Evolutionary conservation across 2,329 filamentous ascomycete genomes (phyloP), one percentile per base, ranked within the genome.

Genomic region (Dendrostoma leiphaemia): DNA sequence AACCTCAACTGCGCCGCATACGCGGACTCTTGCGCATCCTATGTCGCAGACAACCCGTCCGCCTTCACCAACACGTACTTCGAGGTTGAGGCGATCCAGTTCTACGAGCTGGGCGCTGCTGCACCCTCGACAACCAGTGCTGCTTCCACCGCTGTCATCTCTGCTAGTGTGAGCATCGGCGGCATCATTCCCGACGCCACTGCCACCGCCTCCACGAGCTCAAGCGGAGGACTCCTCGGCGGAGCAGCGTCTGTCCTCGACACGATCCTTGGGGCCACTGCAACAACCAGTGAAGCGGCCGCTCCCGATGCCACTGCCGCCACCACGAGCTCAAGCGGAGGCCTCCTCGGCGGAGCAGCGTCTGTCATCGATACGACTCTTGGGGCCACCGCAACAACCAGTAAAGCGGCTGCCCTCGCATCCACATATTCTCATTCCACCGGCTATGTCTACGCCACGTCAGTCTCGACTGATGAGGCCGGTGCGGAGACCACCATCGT

Each of bases 81-180:
- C 73, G 56, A 82, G 69, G 64, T 86, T 74, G 51, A 61, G 38
- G 62, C 61, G 51, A 67, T 72, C 63, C 64, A 67, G 56, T 61
- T 69, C 46, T 72, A 66, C 60, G 53, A 62, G 47, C 38, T 62
- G 62, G 31, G 57, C 26, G 53, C 57, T 19, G 53, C 48, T 6
- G 48, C 55, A 1, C 50, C 55, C 10, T 34, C 48, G 15, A 17
- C 54, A n/a, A 40, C 38, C 31, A 45, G 31, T 13, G 24, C 41
- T 9, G 41, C 60, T 12, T 47, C 53, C 13, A 29, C 41, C 4
- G 38, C 58, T 12, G 45, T 51, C 21, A 51, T 47, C 10, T 47
- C 54, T 31, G 51, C 29, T 26, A 57, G 38, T 43, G 24, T 31
- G 8, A 23, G 23, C 57, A 3, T 24, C 26, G 12, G 34, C 47